Evolutionary conservation across 2,329 filamentous ascomycete genomes (phyloP).

Genomic region (Fusarium ambrosium): DNA sequence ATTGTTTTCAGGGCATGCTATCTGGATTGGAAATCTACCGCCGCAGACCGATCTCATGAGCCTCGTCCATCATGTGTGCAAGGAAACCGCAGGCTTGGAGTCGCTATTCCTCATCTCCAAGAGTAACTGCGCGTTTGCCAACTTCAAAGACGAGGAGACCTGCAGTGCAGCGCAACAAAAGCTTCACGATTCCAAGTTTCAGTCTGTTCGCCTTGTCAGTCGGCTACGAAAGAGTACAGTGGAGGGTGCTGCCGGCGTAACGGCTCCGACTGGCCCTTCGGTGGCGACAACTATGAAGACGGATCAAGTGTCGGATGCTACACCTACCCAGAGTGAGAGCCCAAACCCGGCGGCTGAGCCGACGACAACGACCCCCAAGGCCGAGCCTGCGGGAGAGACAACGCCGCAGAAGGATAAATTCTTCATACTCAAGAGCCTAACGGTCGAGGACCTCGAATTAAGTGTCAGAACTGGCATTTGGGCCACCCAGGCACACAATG

Average conservation of each 20-base stretch:
- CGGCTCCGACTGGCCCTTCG: constrained; percentile 69
- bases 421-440: constrained; percentile 94
- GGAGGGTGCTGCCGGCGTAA: constrained; percentile 60
- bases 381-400: constrained; percentile 16
- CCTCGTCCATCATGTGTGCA: constrained; percentile 92
- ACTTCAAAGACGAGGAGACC: constrained; percentile 85
- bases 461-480: constrained; percentile 91
- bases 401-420: constrained; percentile 75
- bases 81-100: constrained; percentile 82
- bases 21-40: constrained; percentile 96
- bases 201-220: constrained; percentile 87
- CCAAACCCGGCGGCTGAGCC: constrained; percentile 18
- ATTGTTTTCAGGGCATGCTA: constrained; percentile 75
- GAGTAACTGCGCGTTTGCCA: constrained; percentile 97
- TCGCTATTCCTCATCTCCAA: constrained; percentile 96
- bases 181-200: constrained; percentile 92
- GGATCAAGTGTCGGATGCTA: constrained; percentile 26
- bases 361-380: neutral
- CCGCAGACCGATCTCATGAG: constrained; percentile 84
- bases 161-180: constrained; percentile 83
- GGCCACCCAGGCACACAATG: constrained; percentile 96
- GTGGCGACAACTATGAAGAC: constrained; percentile 50
- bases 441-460: constrained; percentile 87
- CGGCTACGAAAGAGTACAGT: constrained; percentile 75
- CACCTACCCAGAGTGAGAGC: constrained; percentile 7